phyloP scores from a whole-genome alignment of 2,329 filamentous ascomycete genomes.

The Colletotrichum lindemuthianum region DNA sequence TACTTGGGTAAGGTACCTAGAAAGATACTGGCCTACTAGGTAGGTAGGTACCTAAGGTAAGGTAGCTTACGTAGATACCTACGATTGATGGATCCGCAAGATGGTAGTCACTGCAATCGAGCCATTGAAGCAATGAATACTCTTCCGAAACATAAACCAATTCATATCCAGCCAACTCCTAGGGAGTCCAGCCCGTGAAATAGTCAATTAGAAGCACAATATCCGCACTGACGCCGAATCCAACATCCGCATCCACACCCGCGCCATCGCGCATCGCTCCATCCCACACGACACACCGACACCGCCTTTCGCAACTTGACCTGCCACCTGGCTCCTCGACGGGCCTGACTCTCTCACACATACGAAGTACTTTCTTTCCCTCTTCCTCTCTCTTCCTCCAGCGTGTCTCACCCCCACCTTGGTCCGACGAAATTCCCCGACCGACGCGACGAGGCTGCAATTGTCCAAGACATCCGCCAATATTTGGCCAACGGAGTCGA shows the following conservation, averaged over 20 bases:
- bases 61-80: too few species aligned
- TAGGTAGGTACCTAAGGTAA: conserved; percentile 1
- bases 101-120: background rate
- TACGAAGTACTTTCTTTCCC: conserved; percentile 10
- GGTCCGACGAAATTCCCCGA: conserved; percentile 14
- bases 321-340: conserved; percentile 20
- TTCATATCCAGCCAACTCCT: conserved; percentile 19
- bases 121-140: background rate
- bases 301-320: conserved; percentile 24
- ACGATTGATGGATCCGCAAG: too few species aligned
- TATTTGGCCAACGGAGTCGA: background rate
- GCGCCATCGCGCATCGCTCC: too few species aligned
- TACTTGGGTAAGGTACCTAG: background rate
- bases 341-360: conserved; percentile 18
- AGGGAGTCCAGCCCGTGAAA: conserved; percentile 29
- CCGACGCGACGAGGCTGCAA: conserved; percentile 26
- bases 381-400: background rate
- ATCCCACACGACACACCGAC: conserved; percentile 5
- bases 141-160: too few species aligned
- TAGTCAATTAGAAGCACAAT: background rate
- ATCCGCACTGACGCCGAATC: background rate
- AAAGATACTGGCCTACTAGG: background rate
- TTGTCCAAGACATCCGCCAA: conserved; percentile 2
- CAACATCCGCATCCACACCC: conserved; percentile 14
- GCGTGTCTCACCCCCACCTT: too few species aligned